Evolutionary conservation across 345 rosid genomes (phyloP).

Genomic region (Ceriops zippeliana): DNA sequence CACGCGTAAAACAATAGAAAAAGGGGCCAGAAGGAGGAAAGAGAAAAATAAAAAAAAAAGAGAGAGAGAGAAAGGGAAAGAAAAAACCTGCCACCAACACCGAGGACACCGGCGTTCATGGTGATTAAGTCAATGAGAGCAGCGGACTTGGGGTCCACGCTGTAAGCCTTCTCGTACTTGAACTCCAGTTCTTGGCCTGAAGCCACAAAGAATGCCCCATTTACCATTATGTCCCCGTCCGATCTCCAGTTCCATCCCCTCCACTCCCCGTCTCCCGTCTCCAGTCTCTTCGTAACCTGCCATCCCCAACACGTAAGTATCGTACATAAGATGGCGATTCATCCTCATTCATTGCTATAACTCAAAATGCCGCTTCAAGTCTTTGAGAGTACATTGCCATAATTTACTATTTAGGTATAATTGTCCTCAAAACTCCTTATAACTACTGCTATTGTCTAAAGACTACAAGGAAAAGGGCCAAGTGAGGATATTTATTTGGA

Average conservation of each 20-base stretch:
- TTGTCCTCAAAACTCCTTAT: background rate
- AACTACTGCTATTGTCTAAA: no score
- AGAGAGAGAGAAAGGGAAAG: background rate
- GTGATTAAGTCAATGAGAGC: constrained; percentile 47
- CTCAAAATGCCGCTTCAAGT: no score
- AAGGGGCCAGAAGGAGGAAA: background rate
- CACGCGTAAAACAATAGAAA: no score
- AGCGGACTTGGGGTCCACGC: constrained; percentile 88
- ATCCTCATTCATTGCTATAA: no score
- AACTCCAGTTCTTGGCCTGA: constrained; percentile 74
- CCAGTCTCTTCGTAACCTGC: constrained; percentile 92
- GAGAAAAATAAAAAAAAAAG: no score
- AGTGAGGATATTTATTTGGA: no score
- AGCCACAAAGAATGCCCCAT: constrained; percentile 85
- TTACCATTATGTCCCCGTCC: constrained; percentile 82
- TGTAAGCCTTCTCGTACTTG: constrained; percentile 79
- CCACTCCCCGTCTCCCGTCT: constrained; percentile 70
- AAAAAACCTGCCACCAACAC: constrained; percentile 27
- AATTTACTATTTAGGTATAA: background rate
- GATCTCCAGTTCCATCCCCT: constrained; percentile 94
- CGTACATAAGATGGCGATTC: no score
- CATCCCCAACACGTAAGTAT: background rate
- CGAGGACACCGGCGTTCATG: constrained; percentile 26
- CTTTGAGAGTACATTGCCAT: no score
- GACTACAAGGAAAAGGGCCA: no score